phyloP scores from a whole-genome alignment of 352 stramenopile genomes.

The Pythium rishiriense region DNA sequence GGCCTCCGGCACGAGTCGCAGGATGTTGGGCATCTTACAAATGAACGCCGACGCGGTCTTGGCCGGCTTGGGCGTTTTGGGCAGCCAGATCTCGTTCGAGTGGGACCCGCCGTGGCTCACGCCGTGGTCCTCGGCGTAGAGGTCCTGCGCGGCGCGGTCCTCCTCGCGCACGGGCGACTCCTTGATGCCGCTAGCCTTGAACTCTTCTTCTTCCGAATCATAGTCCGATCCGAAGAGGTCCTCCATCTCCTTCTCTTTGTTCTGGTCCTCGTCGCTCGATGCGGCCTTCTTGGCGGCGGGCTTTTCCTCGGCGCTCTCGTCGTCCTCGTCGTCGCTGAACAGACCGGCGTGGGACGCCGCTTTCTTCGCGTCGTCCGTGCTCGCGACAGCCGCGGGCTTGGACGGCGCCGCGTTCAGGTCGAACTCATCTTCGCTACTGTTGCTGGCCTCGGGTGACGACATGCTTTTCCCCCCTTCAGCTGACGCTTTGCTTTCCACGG shows the following conservation, averaged over 20 bases:
- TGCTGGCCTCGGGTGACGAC: conserved; percentile 67
- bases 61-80: conserved; percentile 68
- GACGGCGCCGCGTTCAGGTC: conserved; percentile 45
- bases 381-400: conserved; percentile 20
- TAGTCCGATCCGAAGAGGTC: conserved; percentile 90
- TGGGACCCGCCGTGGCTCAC: conserved; percentile 31
- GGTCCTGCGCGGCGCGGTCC: conserved; percentile 40
- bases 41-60: conserved; percentile 69
- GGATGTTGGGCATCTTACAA: conserved; percentile 85
- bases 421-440: conserved; percentile 81
- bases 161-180: conserved; percentile 75
- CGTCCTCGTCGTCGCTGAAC: conserved; percentile 73
- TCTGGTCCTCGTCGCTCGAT: conserved; percentile 32
- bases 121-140: conserved; percentile 40
- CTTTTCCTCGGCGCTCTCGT: conserved; percentile 31
- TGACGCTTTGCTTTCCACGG: not conserved
- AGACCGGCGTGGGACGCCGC: conserved; percentile 46
- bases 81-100: conserved; percentile 71
- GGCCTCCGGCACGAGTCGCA: conserved; percentile 72
- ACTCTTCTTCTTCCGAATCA: conserved; percentile 87
- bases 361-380: conserved; percentile 10
- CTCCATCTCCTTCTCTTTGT: conserved; percentile 76
- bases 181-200: conserved; percentile 87
- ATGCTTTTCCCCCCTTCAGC: conserved; percentile 10
- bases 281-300: conserved; percentile 13